Evolutionary conservation across 2,329 filamentous ascomycete species (phyloP).

Genomic region (Calycina herbarum): DNA sequence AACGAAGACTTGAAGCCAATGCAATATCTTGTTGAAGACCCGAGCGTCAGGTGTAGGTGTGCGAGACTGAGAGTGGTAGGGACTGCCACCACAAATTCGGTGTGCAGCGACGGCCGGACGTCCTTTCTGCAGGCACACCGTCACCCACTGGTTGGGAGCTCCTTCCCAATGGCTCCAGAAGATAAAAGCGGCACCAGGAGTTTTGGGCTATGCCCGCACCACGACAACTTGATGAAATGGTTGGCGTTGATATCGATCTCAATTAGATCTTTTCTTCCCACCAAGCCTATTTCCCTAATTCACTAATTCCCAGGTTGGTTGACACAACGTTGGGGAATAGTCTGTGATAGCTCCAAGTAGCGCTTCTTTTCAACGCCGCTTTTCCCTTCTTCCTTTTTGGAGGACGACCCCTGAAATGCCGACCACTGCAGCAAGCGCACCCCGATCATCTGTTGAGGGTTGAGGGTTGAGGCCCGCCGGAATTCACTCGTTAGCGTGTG

Average conservation of each 20-base stretch:
- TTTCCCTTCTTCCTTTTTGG: not conserved
- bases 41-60: not conserved
- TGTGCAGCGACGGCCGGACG: slow-evolving; percentile 1
- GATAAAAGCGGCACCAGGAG: not conserved
- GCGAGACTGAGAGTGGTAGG: too few species aligned
- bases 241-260: not conserved
- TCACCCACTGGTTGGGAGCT: not conserved
- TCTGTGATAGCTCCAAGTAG: not conserved
- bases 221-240: not conserved
- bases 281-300: not conserved
- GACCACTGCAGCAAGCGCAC: not conserved
- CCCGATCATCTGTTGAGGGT: slow-evolving; percentile 5
- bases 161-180: too few species aligned
- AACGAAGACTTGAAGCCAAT: slow-evolving; percentile 1
- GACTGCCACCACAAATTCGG: too few species aligned
- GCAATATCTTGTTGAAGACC: slow-evolving; percentile 6
- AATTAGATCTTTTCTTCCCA: not conserved
- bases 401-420: slow-evolving; percentile 3
- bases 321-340: not conserved
- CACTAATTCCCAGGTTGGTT: not conserved
- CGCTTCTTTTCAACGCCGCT: not conserved
- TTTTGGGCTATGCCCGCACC: not conserved
- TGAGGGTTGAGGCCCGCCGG: too few species aligned
- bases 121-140: not conserved
- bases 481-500: not conserved